Conservation (phyloP, 2,329 filamentous ascomycete species). For the Microascus cirrosus region DNA sequence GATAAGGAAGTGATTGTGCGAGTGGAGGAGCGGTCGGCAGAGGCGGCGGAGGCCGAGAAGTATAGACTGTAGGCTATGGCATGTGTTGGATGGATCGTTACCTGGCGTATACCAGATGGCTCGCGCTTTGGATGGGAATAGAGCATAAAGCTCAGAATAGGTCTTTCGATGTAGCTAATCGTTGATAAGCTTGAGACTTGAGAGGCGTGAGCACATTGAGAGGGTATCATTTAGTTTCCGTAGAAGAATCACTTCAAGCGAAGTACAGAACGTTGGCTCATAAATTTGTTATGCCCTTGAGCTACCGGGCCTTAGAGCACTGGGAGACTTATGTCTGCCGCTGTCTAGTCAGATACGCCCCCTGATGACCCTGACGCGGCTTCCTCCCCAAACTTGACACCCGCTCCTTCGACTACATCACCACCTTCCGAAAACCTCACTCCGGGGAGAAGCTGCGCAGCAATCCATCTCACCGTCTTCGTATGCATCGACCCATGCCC, state of each 20-base stretch:
- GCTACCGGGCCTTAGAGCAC: not conserved
- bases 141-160: too few species aligned
- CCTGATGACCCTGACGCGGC: not conserved
- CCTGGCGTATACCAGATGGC: not conserved
- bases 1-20: slow-evolving; percentile 51
- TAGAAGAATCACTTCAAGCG: too few species aligned
- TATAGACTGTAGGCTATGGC: slow-evolving; percentile 25
- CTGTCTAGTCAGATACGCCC: not conserved
- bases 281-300: too few species aligned
- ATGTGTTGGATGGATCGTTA: not conserved
- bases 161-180: too few species aligned
- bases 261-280: too few species aligned
- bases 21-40: slow-evolving; percentile 55
- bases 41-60: slow-evolving; percentile 52
- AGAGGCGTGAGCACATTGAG: too few species aligned
- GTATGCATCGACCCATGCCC: slow-evolving; percentile 46
- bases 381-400: slow-evolving; percentile 11
- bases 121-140: not conserved
- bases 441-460: slow-evolving; percentile 34
- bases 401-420: slow-evolving; percentile 34
- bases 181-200: too few species aligned
- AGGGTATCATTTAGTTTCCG: too few species aligned
- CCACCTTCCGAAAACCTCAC: slow-evolving; percentile 41
- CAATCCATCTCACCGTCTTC: slow-evolving; percentile 50
- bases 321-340: not conserved